A percentile compares a stretch with the other conserved stretches of the same genome.
Conservation (phyloP, 2,329 filamentous ascomycete genomes). For the Cladophialophora carrionii region DNA sequence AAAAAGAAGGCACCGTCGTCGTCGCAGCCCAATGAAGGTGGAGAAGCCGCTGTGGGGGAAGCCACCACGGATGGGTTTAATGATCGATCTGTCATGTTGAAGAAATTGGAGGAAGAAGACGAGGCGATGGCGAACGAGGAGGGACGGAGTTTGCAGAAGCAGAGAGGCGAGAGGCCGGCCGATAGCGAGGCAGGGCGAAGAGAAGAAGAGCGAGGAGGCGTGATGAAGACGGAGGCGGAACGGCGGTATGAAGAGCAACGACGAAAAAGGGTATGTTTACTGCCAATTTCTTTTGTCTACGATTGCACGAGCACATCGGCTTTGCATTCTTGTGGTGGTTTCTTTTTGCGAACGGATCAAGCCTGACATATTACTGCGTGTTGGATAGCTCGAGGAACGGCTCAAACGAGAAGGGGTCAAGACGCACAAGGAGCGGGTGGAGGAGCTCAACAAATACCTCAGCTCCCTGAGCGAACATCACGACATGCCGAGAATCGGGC, state of each 20-base stretch:
- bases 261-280: constrained; percentile 70
- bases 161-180: not conserved
- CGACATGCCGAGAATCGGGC: constrained; percentile 68
- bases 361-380: not conserved
- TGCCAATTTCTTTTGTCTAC: not conserved
- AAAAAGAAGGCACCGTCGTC: constrained; percentile 55
- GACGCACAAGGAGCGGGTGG: constrained; percentile 94
- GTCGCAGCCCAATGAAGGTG: not conserved
- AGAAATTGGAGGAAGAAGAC: constrained; percentile 35
- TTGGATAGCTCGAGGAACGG: constrained; percentile 72
- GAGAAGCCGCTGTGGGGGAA: not conserved
- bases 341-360: constrained; percentile 1
- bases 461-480: constrained; percentile 94
- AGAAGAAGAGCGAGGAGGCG: constrained; percentile 41
- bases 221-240: constrained; percentile 81
- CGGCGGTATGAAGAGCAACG: constrained; percentile 76
- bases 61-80: constrained; percentile 17
- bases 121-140: constrained; percentile 39
- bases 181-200: constrained; percentile 20
- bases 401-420: constrained; percentile 84
- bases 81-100: constrained; percentile 37
- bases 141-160: not conserved
- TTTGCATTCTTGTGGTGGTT: not conserved
- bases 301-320: not conserved
- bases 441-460: constrained; percentile 92